Evolutionary conservation across 1,139 yeast genomes (phyloP).

Genomic region (Barnettozyma hawaiiensis): DNA sequence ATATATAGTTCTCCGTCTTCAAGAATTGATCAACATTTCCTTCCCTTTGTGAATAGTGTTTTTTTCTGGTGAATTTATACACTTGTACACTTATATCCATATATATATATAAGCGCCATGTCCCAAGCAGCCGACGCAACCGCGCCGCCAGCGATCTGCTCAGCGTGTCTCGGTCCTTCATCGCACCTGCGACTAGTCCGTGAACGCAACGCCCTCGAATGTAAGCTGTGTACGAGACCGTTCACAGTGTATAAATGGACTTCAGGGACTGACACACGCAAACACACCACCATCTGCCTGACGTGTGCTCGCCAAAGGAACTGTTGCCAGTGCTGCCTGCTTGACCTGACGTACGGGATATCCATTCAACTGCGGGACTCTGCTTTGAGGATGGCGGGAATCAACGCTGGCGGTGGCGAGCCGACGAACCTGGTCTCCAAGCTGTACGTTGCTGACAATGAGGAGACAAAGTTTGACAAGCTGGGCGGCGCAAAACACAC

Average conservation of each 20-base stretch:
- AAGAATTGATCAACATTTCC: too few relatives aligned
- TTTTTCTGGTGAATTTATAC: too few relatives aligned
- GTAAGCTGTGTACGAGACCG: conserved; percentile 77
- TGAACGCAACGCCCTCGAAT: conserved; percentile 69
- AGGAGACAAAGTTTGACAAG: conserved; percentile 36
- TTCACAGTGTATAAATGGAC: conserved; percentile 79
- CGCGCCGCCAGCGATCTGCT: conserved; percentile 49
- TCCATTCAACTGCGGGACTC: conserved; percentile 78
- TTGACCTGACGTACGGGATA: conserved; percentile 74
- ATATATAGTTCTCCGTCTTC: too few relatives aligned
- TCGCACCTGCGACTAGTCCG: conserved; percentile 65
- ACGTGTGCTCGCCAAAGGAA: conserved; percentile 76
- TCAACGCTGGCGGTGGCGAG: conserved; percentile 38
- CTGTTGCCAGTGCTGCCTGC: conserved; percentile 84
- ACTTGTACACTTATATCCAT: too few relatives aligned
- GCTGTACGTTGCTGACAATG: conserved; percentile 46
- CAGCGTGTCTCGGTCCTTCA: conserved; percentile 62
- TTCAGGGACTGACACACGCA: conserved; percentile 33
- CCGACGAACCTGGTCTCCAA: conserved; percentile 45
- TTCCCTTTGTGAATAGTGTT: too few relatives aligned
- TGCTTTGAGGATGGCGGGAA: conserved; percentile 70
- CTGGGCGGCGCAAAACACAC: conserved; percentile 37
- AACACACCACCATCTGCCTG: conserved; percentile 58
- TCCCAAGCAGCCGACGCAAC: conserved; percentile 12
- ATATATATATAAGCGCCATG: too few relatives aligned